phyloP scores from a whole-genome alignment of 805 yeast genomes.

The Myxozyma udenii region DNA sequence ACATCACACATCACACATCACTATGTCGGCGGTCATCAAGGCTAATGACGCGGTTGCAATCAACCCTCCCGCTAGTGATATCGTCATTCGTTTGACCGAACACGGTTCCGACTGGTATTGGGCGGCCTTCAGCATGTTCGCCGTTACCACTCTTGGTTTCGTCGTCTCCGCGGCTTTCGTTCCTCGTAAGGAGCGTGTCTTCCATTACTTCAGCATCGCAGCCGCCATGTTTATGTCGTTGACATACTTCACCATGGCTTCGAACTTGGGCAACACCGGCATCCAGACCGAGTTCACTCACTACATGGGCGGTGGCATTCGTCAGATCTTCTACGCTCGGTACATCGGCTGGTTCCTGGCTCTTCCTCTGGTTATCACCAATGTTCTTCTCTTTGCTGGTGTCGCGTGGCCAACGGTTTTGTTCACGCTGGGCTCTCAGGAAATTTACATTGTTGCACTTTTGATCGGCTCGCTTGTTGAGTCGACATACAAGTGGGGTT shows the following conservation, averaged over 20 bases:
- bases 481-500: conserved; percentile 66
- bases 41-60: conserved; percentile 18
- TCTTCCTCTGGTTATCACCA: conserved; percentile 47
- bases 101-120: conserved; percentile 68
- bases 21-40: background rate
- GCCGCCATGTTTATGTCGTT: conserved; percentile 45
- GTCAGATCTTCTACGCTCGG: conserved; percentile 55
- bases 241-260: conserved; percentile 55
- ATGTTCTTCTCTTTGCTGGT: conserved; percentile 37
- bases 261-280: conserved; percentile 55
- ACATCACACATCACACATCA: background rate
- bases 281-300: conserved; percentile 50
- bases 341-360: conserved; percentile 57
- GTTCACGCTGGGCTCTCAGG: conserved; percentile 42
- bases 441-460: conserved; percentile 51
- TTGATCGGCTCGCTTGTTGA: conserved; percentile 56
- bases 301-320: conserved; percentile 41
- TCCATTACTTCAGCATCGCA: conserved; percentile 43
- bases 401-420: conserved; percentile 39
- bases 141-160: conserved; percentile 39
- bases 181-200: conserved; percentile 36
- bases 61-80: conserved; percentile 11
- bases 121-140: conserved; percentile 57
- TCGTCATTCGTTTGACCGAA: conserved; percentile 41
- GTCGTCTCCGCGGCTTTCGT: conserved; percentile 34